Evolutionary conservation across 2,329 filamentous ascomycete genomes (phyloP).

Genomic region (Phialocephala sp.): DNA sequence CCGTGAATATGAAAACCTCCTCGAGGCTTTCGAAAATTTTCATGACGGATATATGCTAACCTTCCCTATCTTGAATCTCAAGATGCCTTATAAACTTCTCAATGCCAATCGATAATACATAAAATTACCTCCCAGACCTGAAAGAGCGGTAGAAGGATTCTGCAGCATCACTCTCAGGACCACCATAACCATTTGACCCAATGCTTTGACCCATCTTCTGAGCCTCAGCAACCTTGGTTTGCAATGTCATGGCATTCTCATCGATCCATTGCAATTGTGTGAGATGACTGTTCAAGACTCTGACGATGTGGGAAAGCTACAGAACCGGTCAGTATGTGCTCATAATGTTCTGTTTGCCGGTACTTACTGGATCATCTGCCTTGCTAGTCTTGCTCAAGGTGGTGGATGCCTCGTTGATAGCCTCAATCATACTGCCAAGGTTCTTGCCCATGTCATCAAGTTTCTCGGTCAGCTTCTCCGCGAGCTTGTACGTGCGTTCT

Average conservation of each 20-base stretch:
- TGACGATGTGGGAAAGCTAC: conserved; percentile 91
- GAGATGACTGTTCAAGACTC: conserved; percentile 91
- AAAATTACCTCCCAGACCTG: conserved; percentile 69
- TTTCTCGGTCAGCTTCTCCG: conserved; percentile 89
- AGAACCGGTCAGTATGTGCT: conserved; percentile 20
- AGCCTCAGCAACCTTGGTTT: conserved; percentile 80
- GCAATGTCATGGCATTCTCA: conserved; percentile 78
- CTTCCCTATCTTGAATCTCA: conserved; percentile 30
- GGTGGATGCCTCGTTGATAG: conserved; percentile 93
- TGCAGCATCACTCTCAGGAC: conserved; percentile 71
- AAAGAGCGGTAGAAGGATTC: conserved; percentile 93
- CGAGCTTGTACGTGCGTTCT: conserved; percentile 93
- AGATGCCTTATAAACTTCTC: conserved; percentile 29
- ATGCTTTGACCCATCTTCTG: conserved; percentile 77
- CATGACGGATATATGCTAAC: conserved; percentile 29
- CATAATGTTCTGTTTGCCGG: conserved; percentile 1
- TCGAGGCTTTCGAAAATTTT: conserved; percentile 18
- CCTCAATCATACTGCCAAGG: conserved; percentile 94
- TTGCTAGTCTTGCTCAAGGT: conserved; percentile 89
- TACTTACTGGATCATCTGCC: conserved; percentile 81
- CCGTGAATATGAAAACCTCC: conserved; percentile 17
- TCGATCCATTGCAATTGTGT: conserved; percentile 94
- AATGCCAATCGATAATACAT: conserved; percentile 36
- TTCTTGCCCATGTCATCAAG: conserved; percentile 94
- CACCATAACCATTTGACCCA: conserved; percentile 58